phyloP scores from a whole-genome alignment of 257 asterid genomes.

The Petunia axillaris region DNA sequence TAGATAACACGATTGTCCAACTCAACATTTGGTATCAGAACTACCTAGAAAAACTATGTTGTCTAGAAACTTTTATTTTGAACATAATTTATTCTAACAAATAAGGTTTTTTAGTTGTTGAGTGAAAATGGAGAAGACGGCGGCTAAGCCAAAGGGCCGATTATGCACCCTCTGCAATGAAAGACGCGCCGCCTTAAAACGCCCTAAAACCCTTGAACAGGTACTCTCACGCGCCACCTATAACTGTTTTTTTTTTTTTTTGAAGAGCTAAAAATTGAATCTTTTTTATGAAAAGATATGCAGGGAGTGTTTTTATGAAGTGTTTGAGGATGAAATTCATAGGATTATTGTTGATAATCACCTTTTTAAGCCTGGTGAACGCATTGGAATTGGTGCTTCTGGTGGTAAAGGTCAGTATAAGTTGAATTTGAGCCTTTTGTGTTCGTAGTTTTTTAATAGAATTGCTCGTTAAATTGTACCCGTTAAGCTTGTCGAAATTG shows the following conservation, averaged over 20 bases:
- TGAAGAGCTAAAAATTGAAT: neutral
- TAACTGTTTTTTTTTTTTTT: neutral
- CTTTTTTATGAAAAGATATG: slow-evolving; percentile 56
- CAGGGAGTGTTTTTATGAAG: slow-evolving; percentile 83
- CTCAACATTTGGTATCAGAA: too few species aligned
- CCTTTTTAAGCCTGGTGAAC: slow-evolving; percentile 86
- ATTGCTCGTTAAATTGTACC: too few species aligned
- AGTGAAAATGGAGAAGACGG: slow-evolving; percentile 33
- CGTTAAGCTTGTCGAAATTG: too few species aligned
- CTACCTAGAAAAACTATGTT: too few species aligned
- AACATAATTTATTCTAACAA: too few species aligned
- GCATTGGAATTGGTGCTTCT: slow-evolving; percentile 96
- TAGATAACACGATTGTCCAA: too few species aligned
- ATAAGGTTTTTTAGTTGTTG: neutral
- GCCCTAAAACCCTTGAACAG: slow-evolving; percentile 93
- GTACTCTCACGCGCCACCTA: slow-evolving; percentile 37
- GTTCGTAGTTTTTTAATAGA: neutral
- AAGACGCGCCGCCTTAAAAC: slow-evolving; percentile 82
- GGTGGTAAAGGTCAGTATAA: slow-evolving; percentile 84
- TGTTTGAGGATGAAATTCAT: slow-evolving; percentile 91
- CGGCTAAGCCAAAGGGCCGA: slow-evolving; percentile 58
- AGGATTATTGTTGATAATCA: slow-evolving; percentile 73
- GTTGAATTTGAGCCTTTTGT: neutral
- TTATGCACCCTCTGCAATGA: slow-evolving; percentile 66
- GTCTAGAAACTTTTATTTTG: too few species aligned